Percentiles rank a stretch among this genome's conserved stretches.
Evolutionary conservation across 306 rosid species (phyloP).

Genomic region (Casuarina glauca): DNA sequence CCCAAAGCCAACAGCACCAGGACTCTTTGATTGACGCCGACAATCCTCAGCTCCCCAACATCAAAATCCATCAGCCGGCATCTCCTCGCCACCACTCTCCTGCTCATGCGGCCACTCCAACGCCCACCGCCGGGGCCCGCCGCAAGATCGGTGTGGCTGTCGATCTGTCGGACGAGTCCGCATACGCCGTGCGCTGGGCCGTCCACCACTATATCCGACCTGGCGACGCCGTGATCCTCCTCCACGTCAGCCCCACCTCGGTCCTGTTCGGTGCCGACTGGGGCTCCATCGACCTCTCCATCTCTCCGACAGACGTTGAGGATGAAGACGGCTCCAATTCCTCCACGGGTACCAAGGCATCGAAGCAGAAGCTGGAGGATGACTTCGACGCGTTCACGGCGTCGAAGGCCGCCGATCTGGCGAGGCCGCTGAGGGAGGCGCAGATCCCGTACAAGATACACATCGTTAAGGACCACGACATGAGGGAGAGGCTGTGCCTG

Average conservation of each 20-base stretch:
- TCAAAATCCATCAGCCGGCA: slow-evolving; percentile 87
- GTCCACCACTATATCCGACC: slow-evolving; percentile 93
- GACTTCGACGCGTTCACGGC: slow-evolving; percentile 93
- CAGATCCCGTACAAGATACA: slow-evolving; percentile 98
- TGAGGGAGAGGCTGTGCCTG: slow-evolving; percentile 88
- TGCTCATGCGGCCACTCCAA: slow-evolving; percentile 54
- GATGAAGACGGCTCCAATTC: slow-evolving; percentile 30
- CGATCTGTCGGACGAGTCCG: slow-evolving; percentile 94
- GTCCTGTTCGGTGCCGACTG: slow-evolving; percentile 99
- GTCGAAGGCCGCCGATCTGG: slow-evolving; percentile 69
- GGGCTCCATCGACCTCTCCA: slow-evolving; percentile 81
- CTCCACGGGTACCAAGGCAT: slow-evolving; percentile 29
- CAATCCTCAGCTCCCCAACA: slow-evolving; percentile 72
- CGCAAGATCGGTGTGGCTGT: slow-evolving; percentile 95
- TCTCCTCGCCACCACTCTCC: slow-evolving; percentile 68
- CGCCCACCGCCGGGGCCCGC: slow-evolving; percentile 96
- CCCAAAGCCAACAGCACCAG: slow-evolving; percentile 40
- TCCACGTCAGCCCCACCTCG: slow-evolving; percentile 93
- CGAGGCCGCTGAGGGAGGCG: slow-evolving; percentile 70
- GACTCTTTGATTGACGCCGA: slow-evolving; percentile 49
- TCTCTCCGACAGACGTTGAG: slow-evolving; percentile 42
- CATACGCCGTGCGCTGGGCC: slow-evolving; percentile 95
- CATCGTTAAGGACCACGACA: slow-evolving; percentile 96
- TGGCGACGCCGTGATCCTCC: slow-evolving; percentile 94
- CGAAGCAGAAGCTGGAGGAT: slow-evolving; percentile 63